Evolutionary conservation across 371 early-diverging fungal genomes (phyloP).

Genomic region (Apophysomyces ossiformis): DNA sequence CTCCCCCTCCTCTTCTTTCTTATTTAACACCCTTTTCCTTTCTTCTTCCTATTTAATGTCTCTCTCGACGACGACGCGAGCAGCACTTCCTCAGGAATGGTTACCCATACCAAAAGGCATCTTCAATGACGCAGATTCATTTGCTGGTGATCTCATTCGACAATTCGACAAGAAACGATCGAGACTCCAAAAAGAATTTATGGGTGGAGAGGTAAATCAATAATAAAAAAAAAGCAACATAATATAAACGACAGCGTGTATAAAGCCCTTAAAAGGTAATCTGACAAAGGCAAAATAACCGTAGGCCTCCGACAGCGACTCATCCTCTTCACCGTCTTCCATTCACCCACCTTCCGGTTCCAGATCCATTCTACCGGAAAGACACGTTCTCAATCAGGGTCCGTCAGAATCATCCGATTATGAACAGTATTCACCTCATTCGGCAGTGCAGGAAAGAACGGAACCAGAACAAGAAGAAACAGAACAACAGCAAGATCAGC

Average conservation of each 20-base stretch:
- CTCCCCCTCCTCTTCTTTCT: neutral
- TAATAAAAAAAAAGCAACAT: slow-evolving; percentile 1
- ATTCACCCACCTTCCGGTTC: neutral
- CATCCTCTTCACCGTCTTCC: neutral
- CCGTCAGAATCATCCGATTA: neutral
- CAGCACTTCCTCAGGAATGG: slow-evolving; percentile 22
- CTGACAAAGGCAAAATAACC: slow-evolving; percentile 9
- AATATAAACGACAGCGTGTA: slow-evolving; percentile 12
- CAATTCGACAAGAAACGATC: slow-evolving; percentile 29
- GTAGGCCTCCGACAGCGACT: slow-evolving; percentile 7
- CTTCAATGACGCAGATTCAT: slow-evolving; percentile 29
- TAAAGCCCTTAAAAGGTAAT: slow-evolving; percentile 22
- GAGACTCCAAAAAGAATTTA: slow-evolving; percentile 8
- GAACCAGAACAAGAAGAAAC: slow-evolving; percentile 5
- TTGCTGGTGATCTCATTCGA: slow-evolving; percentile 28
- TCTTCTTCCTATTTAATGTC: slow-evolving; percentile 1
- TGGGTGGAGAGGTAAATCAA: slow-evolving; percentile 33
- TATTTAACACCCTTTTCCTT: neutral
- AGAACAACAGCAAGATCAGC: slow-evolving; percentile 9
- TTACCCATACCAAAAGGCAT: slow-evolving; percentile 37
- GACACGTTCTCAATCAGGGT: neutral
- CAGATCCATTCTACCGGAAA: neutral
- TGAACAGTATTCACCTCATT: no score
- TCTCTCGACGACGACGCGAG: neutral
- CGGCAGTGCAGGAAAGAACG: neutral